These are phyloP conservation scores for Mycotypha africana DNA, from an alignment of 371 early-diverging fungal species.

Conservation along the genomic window DNA sequence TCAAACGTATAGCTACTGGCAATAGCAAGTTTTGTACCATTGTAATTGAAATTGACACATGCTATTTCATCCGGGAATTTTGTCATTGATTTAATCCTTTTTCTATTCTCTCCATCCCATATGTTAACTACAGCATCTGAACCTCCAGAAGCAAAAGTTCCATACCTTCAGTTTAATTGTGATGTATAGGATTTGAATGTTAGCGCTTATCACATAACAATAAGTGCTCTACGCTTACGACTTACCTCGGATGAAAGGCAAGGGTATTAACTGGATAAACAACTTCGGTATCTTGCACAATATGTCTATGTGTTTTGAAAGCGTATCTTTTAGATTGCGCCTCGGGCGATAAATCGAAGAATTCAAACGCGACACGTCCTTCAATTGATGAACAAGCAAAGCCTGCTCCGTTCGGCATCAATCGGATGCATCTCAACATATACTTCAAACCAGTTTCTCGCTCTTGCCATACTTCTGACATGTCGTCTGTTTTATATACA, in stretches of 20 bases:
- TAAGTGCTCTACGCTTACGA: background rate
- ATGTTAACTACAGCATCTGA: conserved; percentile 88
- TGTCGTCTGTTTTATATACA: conserved; percentile 82
- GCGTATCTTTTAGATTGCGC: conserved; percentile 79
- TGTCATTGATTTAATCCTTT: conserved; percentile 76
- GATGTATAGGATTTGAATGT: background rate
- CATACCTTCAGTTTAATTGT: conserved; percentile 41
- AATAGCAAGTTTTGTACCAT: conserved; percentile 79
- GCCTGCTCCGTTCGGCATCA: conserved; percentile 81
- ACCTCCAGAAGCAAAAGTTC: conserved; percentile 95
- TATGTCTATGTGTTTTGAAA: conserved; percentile 92
- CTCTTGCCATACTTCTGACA: conserved; percentile 66
- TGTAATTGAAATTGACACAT: conserved; percentile 73
- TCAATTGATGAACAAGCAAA: conserved; percentile 90
- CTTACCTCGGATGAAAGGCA: conserved; percentile 87
- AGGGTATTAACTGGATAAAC: conserved; percentile 94
- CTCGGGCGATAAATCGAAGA: conserved; percentile 69
- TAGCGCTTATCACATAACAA: background rate
- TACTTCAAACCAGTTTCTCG: conserved; percentile 78
- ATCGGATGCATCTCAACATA: conserved; percentile 74
- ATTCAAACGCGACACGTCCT: conserved; percentile 93
- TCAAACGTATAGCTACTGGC: conserved; percentile 93
- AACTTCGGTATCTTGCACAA: conserved; percentile 68
- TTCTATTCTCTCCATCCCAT: conserved; percentile 92
- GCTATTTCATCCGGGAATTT: conserved; percentile 83